Conservation (phyloP, 139 green algal species). For the Microglena sp. region DNA sequence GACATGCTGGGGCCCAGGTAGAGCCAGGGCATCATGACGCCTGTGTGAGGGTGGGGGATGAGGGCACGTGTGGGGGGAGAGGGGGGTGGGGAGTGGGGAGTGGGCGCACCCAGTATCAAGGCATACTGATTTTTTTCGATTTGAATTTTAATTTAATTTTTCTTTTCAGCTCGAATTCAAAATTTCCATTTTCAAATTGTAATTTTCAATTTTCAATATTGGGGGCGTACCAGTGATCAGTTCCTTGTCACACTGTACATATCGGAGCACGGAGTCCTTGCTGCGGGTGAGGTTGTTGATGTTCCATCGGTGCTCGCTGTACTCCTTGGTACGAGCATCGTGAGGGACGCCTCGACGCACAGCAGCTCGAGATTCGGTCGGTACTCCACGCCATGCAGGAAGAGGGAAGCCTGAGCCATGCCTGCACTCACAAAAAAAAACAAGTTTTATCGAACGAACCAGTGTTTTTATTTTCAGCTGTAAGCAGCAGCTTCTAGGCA, state of each 20-base stretch:
- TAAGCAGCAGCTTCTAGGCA: no score
- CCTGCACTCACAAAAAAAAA: slow-evolving; percentile 14
- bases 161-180: no score
- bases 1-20: not conserved
- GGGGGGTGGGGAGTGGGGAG: not conserved
- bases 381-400: slow-evolving; percentile 14
- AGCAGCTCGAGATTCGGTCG: not conserved
- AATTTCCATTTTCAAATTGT: no score
- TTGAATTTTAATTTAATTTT: no score
- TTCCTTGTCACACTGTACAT: slow-evolving; percentile 16
- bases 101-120: not conserved
- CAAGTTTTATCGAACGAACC: not conserved
- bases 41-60: not conserved
- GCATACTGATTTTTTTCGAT: no score
- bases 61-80: not conserved
- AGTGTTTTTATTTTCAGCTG: no score
- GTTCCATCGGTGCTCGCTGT: slow-evolving; percentile 32
- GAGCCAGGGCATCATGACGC: not conserved
- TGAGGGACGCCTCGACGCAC: not conserved
- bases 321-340: slow-evolving; percentile 3
- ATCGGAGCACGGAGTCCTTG: slow-evolving; percentile 20
- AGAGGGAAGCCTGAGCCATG: slow-evolving; percentile 31
- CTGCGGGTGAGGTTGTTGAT: slow-evolving; percentile 24
- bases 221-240: no score
- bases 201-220: no score